phyloP scores from a whole-genome alignment of 2,329 filamentous ascomycete genomes.

The Cytospora schulzeri region DNA sequence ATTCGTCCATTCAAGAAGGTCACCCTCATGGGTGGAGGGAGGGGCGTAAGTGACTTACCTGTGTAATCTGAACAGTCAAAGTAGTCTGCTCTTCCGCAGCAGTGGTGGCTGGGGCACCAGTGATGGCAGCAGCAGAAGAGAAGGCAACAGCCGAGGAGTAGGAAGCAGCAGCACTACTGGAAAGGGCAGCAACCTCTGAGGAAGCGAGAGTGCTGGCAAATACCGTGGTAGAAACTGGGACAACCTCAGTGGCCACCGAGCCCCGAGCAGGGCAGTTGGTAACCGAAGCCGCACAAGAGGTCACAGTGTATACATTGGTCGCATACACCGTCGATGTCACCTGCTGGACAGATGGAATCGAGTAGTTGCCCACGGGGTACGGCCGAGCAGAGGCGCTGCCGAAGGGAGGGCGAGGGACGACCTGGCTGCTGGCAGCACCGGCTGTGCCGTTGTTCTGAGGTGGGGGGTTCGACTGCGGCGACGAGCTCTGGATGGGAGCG shows the following conservation, averaged over 20 bases:
- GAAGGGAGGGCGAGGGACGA: constrained; percentile 2
- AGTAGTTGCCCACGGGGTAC: constrained; percentile 14
- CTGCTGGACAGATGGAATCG: constrained; percentile 15
- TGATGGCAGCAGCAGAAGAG: constrained; percentile 21
- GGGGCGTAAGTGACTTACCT: constrained; percentile 1
- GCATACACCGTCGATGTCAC: constrained; percentile 28
- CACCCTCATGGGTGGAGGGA: too few relatives aligned
- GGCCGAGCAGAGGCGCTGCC: constrained; percentile 11
- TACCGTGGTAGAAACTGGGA: constrained; percentile 26
- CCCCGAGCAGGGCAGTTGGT: constrained; percentile 33
- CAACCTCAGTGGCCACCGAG: constrained; percentile 29
- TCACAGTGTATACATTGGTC: constrained; percentile 30
- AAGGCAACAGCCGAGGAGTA: constrained; percentile 12
- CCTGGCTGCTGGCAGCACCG: background rate
- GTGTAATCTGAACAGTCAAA: constrained; percentile 24
- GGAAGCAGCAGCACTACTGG: background rate
- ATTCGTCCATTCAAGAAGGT: background rate
- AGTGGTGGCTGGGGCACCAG: constrained; percentile 12
- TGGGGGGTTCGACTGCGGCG: background rate
- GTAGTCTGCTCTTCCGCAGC: constrained; percentile 24
- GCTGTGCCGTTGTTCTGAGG: background rate
- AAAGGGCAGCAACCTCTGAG: constrained; percentile 7
- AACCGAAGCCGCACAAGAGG: constrained; percentile 31
- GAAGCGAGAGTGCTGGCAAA: constrained; percentile 14
- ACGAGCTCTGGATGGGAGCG: constrained; percentile 8